Evolutionary conservation across 1,139 yeast species (phyloP).

Genomic region (Geotrichum citri-aurantii): DNA sequence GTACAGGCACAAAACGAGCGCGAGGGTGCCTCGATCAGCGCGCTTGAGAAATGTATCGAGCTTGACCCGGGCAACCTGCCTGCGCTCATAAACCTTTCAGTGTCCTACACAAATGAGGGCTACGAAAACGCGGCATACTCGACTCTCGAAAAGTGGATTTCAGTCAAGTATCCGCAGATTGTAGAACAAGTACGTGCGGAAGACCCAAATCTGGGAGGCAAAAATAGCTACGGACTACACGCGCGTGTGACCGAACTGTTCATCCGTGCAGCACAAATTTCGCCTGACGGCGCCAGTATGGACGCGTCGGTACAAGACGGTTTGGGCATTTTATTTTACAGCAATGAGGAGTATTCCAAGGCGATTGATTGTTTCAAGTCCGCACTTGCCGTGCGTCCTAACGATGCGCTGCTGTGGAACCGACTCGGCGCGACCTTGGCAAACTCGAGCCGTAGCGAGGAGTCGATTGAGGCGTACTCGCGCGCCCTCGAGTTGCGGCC

Average conservation of each 20-base stretch:
- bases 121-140: conserved; percentile 95
- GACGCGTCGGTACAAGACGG: conserved; percentile 96
- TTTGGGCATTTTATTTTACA: conserved; percentile 84
- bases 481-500: conserved; percentile 84
- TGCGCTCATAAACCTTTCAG: conserved; percentile 84
- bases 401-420: conserved; percentile 90
- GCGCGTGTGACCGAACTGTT: conserved; percentile 79
- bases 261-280: conserved; percentile 76
- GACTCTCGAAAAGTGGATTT: conserved; percentile 88
- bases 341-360: conserved; percentile 87
- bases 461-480: conserved; percentile 92
- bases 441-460: conserved; percentile 84
- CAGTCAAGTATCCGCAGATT: conserved; percentile 80
- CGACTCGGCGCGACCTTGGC: conserved; percentile 94
- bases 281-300: conserved; percentile 75
- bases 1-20: conserved; percentile 96
- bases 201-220: conserved; percentile 59
- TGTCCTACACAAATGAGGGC: conserved; percentile 93
- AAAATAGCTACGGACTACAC: conserved; percentile 69
- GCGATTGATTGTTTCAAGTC: conserved; percentile 93
- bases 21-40: conserved; percentile 88
- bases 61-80: conserved; percentile 71
- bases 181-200: conserved; percentile 56
- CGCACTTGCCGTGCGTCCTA: conserved; percentile 75
- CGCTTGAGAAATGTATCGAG: conserved; percentile 79